These are phyloP conservation scores for Xylaria hypoxylon DNA, from an alignment of 2,329 filamentous ascomycete genomes.

Conservation along the genomic window DNA sequence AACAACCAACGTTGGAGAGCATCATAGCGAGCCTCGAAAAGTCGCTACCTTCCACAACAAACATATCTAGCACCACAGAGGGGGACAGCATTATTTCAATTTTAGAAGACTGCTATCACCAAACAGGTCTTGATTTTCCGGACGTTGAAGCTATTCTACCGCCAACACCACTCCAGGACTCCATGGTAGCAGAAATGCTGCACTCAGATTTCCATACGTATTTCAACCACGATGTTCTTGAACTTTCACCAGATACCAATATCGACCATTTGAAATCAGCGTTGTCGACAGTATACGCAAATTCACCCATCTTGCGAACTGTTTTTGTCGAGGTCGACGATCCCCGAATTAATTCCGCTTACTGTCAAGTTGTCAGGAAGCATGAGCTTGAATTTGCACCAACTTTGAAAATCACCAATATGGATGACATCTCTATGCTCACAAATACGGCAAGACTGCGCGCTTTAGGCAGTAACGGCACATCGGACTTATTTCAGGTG, in stretches of 20 bases:
- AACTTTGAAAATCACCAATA: constrained; percentile 42
- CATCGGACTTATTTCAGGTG: constrained; percentile 62
- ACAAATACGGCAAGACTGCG: constrained; percentile 53
- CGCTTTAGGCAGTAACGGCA: constrained; percentile 55
- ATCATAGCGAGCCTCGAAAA: constrained; percentile 59
- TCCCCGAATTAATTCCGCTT: constrained; percentile 63
- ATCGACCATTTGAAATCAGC: constrained; percentile 67
- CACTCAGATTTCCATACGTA: constrained; percentile 79
- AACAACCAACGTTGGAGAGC: constrained; percentile 72
- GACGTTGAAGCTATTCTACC: constrained; percentile 73
- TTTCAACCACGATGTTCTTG: constrained; percentile 85
- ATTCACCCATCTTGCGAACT: constrained; percentile 80
- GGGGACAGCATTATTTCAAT: constrained; percentile 47
- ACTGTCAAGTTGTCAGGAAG: constrained; percentile 62
- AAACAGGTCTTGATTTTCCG: constrained; percentile 51
- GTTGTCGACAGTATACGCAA: constrained; percentile 69
- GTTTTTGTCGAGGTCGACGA: constrained; percentile 76
- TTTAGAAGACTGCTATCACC: constrained; percentile 55
- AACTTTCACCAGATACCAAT: constrained; percentile 67
- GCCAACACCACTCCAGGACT: constrained; percentile 85
- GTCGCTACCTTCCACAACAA: constrained; percentile 8
- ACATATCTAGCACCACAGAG: background rate
- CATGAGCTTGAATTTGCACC: constrained; percentile 39
- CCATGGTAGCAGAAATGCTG: constrained; percentile 85
- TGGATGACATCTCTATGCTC: constrained; percentile 53